Percentiles rank a stretch among this genome's conserved stretches.
Evolutionary conservation across 2,329 filamentous ascomycete species (phyloP).

Genomic region (Bipolaris oryzae): DNA sequence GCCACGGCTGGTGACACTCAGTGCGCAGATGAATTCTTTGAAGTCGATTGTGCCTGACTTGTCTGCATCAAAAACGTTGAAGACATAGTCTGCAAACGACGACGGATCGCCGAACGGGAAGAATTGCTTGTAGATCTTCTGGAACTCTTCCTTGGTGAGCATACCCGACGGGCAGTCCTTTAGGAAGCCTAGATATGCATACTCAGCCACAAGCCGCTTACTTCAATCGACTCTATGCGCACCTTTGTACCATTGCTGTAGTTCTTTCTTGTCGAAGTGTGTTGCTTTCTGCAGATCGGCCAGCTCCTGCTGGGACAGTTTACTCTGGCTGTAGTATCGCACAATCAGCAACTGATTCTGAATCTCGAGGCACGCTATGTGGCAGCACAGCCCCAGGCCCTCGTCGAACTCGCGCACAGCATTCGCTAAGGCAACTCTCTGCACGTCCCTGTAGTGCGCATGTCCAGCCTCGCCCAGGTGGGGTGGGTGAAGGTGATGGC

Average conservation of each 20-base stretch:
- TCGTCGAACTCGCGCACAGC: slow-evolving; percentile 31
- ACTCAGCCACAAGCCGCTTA: slow-evolving; percentile 24
- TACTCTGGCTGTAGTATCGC: slow-evolving; percentile 77
- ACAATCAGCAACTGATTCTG: slow-evolving; percentile 44
- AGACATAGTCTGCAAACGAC: slow-evolving; percentile 97
- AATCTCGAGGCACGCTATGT: slow-evolving; percentile 31
- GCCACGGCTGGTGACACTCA: slow-evolving; percentile 94
- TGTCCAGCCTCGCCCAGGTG: slow-evolving; percentile 33
- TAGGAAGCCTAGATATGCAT: slow-evolving; percentile 76
- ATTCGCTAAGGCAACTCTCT: slow-evolving; percentile 33
- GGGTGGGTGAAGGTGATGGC: slow-evolving; percentile 30
- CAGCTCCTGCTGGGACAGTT: slow-evolving; percentile 95
- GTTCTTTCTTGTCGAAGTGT: slow-evolving; percentile 98
- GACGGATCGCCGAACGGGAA: slow-evolving; percentile 98
- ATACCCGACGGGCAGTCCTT: slow-evolving; percentile 98
- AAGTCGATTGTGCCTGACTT: slow-evolving; percentile 98
- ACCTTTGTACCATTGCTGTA: slow-evolving; percentile 99
- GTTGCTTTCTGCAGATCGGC: slow-evolving; percentile 94
- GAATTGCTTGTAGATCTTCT: slow-evolving; percentile 99
- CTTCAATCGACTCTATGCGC: slow-evolving; percentile 39
- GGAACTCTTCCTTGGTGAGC: slow-evolving; percentile 97
- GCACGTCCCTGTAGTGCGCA: slow-evolving; percentile 31
- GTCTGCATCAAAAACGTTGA: slow-evolving; percentile 98
- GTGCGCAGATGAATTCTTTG: slow-evolving; percentile 98
- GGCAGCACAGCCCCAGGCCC: slow-evolving; percentile 31